phyloP scores from a whole-genome alignment of 2,329 filamentous ascomycete species.

The Ophiocordyceps camponoti-floridani region DNA sequence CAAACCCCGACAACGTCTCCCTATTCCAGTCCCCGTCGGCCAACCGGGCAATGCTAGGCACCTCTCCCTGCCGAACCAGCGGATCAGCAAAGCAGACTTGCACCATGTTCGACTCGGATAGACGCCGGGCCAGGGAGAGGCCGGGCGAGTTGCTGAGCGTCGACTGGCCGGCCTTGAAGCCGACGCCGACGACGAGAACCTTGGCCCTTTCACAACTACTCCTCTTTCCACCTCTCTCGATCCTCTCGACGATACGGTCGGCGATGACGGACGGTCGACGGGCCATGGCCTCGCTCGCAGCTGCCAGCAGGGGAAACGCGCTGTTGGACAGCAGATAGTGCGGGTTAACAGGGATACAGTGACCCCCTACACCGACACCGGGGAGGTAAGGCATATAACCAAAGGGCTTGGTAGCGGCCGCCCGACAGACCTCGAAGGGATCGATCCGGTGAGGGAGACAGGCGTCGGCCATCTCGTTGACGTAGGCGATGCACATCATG shows the following conservation, averaged over 20 bases:
- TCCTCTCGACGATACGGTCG: slow-evolving; percentile 13
- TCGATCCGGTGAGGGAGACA: slow-evolving; percentile 26
- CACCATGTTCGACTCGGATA: slow-evolving; percentile 16
- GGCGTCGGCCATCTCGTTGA: slow-evolving; percentile 38
- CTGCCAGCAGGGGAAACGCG: slow-evolving; percentile 25
- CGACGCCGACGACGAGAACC: slow-evolving; percentile 27
- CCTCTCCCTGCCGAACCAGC: slow-evolving; percentile 20
- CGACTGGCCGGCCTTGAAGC: slow-evolving; percentile 31
- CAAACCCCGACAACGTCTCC: slow-evolving; percentile 18
- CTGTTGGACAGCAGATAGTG: slow-evolving; percentile 31
- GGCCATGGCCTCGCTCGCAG: slow-evolving; percentile 24
- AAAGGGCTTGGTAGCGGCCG: slow-evolving; percentile 32
- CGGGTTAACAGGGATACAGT: slow-evolving; percentile 38
- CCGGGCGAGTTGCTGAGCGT: slow-evolving; percentile 29
- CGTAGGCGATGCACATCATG: slow-evolving; percentile 35
- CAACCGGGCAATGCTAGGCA: slow-evolving; percentile 21
- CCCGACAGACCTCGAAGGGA: slow-evolving; percentile 29
- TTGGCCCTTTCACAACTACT: slow-evolving; percentile 6
- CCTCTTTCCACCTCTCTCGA: slow-evolving; percentile 2
- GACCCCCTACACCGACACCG: slow-evolving; percentile 32
- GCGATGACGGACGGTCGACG: slow-evolving; percentile 21
- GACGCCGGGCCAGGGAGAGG: slow-evolving; percentile 19
- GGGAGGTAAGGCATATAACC: slow-evolving; percentile 30
- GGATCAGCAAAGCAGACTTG: slow-evolving; percentile 26
- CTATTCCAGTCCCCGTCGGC: slow-evolving; percentile 19